A percentile compares a stretch with the other conserved stretches of the same genome.
Evolutionary conservation across 805 yeast genomes (phyloP).

Genomic region (Zygosaccharomyces kombuchaensis): DNA sequence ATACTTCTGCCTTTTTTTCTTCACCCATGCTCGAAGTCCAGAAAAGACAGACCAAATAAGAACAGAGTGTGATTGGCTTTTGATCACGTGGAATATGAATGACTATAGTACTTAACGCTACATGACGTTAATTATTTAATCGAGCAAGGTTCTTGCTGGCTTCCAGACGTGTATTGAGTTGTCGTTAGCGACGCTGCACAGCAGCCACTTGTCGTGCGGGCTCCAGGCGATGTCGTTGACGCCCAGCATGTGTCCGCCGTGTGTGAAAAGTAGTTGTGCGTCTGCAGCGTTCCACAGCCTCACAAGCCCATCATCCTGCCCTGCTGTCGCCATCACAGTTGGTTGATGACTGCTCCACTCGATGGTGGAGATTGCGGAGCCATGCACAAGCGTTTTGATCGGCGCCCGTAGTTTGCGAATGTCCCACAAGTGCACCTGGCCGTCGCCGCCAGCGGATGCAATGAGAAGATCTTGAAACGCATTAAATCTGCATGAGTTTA

Average conservation of each 20-base stretch:
- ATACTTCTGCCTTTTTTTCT: neutral
- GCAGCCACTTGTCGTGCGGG: constrained; percentile 59
- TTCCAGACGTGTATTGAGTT: constrained; percentile 86
- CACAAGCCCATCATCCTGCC: constrained; percentile 60
- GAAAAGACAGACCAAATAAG: neutral
- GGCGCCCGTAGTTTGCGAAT: constrained; percentile 43
- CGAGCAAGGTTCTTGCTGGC: constrained; percentile 45
- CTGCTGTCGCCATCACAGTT: constrained; percentile 57
- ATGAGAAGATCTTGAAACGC: constrained; percentile 50
- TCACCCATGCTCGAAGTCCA: neutral
- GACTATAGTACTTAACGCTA: neutral
- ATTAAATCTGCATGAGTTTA: constrained; percentile 60
- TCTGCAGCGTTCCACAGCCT: constrained; percentile 54
- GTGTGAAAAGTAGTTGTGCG: constrained; percentile 49
- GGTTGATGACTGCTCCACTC: constrained; percentile 66
- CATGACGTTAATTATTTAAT: constrained; percentile 1
- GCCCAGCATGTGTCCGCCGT: constrained; percentile 84
- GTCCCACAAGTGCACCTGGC: constrained; percentile 61
- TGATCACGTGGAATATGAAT: constrained; percentile 17
- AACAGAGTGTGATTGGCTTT: constrained; percentile 16
- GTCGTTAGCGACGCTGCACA: constrained; percentile 78
- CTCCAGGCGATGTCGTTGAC: constrained; percentile 86
- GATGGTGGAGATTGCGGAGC: constrained; percentile 58
- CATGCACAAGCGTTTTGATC: constrained; percentile 27
- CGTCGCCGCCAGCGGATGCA: constrained; percentile 65